phyloP scores from a whole-genome alignment of 805 yeast genomes.

The Pichia nanzhaoensis region DNA sequence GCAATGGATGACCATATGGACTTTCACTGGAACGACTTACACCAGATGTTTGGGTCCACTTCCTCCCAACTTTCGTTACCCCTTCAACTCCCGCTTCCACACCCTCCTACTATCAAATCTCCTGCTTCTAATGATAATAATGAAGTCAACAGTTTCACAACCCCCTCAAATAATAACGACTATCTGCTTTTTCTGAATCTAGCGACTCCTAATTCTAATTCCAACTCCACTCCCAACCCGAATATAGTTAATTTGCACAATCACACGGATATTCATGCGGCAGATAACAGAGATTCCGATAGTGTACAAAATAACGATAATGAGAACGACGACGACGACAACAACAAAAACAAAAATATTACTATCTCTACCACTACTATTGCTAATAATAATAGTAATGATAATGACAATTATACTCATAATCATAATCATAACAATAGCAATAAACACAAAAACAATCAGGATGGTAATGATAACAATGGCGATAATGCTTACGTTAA shows the following conservation, averaged over 20 bases:
- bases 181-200: constrained; percentile 6
- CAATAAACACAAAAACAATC: background rate
- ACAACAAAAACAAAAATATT: too few species aligned
- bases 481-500: background rate
- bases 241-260: too few species aligned
- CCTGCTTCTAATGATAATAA: too few species aligned
- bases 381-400: background rate
- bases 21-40: constrained; percentile 4
- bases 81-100: too few species aligned
- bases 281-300: too few species aligned
- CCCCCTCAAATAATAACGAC: constrained; percentile 3
- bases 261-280: too few species aligned
- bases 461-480: background rate
- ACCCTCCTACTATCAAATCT: too few species aligned
- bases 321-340: too few species aligned
- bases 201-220: background rate
- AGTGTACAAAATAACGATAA: too few species aligned
- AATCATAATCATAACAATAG: background rate
- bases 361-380: too few species aligned
- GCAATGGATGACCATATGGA: constrained; percentile 1
- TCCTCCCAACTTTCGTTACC: too few species aligned
- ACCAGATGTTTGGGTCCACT: background rate
- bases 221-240: background rate
- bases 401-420: background rate
- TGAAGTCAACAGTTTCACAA: background rate